Percentiles rank a stretch among this genome's conserved stretches.
phyloP scores from a whole-genome alignment of 2,329 filamentous ascomycete species.

The Claviceps sp. region DNA sequence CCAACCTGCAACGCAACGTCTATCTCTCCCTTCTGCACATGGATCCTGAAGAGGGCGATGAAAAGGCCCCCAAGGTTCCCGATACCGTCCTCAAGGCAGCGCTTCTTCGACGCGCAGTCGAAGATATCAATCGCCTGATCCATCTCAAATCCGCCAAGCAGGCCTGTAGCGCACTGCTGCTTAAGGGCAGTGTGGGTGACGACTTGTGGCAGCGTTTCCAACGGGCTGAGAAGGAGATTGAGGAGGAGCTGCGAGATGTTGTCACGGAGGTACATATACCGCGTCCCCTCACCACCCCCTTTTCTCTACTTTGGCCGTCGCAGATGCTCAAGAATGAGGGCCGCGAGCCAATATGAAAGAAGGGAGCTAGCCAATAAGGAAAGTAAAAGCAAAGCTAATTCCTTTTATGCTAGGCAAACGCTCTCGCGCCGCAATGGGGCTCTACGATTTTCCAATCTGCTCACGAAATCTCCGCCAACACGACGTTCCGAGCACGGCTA shows the following conservation, averaged over 20 bases:
- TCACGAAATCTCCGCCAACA: slow-evolving; percentile 87
- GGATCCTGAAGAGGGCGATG: slow-evolving; percentile 44
- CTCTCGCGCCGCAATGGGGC: slow-evolving; percentile 78
- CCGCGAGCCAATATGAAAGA: background rate
- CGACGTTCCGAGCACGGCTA: slow-evolving; percentile 58
- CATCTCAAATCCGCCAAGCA: slow-evolving; percentile 81
- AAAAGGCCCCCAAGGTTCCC: slow-evolving; percentile 59
- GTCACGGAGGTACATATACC: slow-evolving; percentile 63
- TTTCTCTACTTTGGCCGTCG: background rate
- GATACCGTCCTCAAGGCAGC: slow-evolving; percentile 80
- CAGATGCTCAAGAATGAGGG: background rate
- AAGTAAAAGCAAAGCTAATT: background rate
- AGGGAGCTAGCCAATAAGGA: background rate
- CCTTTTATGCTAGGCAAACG: slow-evolving; percentile 57
- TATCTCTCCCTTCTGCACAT: slow-evolving; percentile 88
- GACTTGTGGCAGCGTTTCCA: slow-evolving; percentile 89
- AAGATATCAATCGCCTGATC: slow-evolving; percentile 87
- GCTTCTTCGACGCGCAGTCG: slow-evolving; percentile 73
- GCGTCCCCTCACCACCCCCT: background rate
- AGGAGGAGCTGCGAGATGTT: slow-evolving; percentile 88
- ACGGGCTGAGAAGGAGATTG: slow-evolving; percentile 92
- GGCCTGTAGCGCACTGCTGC: slow-evolving; percentile 68
- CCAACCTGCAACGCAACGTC: slow-evolving; percentile 83
- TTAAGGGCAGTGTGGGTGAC: slow-evolving; percentile 86
- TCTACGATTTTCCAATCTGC: slow-evolving; percentile 93